Base-by-base conservation (phyloP, 1,139 yeast species). In the Diutina pseudorugosa region DNA sequence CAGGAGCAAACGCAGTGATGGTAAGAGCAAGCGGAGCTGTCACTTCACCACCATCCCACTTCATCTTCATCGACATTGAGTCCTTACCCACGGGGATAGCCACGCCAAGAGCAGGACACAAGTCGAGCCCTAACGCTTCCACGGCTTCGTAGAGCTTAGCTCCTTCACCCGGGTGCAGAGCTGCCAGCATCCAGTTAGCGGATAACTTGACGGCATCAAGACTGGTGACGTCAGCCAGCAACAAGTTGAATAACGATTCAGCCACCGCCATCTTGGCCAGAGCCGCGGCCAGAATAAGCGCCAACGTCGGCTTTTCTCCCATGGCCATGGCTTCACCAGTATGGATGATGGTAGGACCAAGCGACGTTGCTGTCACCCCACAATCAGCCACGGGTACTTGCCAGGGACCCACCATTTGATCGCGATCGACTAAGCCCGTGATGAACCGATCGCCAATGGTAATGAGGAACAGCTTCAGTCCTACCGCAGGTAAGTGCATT, bases 351-450 rank as follows among this genome's bases (percentile, higher is more conserved):
- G 76, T 73, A 53, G 82, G 85, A 60, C 95, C 97, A 53, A 89
- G 77, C 2, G 97, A 87, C 0, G 98, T 85, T 55, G 88, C 85
- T 19, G 98, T 91, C 53, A 93, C 97, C 68, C 96, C 98, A 54
- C 90, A 97, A 67, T 94, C 98, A n/a, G 98, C 94, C 23, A 94
- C 98, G 48, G 99, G 98, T 5, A 86, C 91, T 75, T 94, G 99
- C 98, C 98, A 94, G 63, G 98, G 98, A 49, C 99, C 99, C 56
- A 94, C 98, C 85, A 91, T 85, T 73, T 94, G 99, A 66, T 94
- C 99, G 66, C 98, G 84, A 63, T 95, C 98, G 57, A 93, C 87
- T 60, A 94, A 79, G 51, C 99, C 99, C 45, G 98, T 93, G 56
- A 94, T 94, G 33, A 94, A 80, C 71, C 99, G 83, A 67, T 94